phyloP scores from a whole-genome alignment of 441 rosid species.

The Gossypium lobatum region DNA sequence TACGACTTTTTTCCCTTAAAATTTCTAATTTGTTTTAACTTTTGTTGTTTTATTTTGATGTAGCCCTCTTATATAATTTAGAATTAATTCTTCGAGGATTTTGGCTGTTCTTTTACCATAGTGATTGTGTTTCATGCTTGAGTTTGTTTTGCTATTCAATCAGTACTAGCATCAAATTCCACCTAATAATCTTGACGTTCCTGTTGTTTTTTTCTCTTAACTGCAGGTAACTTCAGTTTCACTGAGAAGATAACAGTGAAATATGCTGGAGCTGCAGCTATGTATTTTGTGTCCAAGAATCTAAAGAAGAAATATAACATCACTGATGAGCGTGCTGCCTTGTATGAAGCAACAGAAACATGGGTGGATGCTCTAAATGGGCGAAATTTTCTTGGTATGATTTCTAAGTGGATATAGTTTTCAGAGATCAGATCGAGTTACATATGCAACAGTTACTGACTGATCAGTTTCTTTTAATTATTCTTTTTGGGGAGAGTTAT shows the following conservation, averaged over 20 bases:
- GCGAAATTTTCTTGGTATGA: constrained; percentile 38
- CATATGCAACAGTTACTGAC: neutral
- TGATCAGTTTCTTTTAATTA: too few relatives aligned
- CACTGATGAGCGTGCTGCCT: constrained; percentile 37
- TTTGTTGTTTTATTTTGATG: neutral
- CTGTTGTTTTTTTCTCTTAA: constrained; percentile 7
- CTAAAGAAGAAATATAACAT: constrained; percentile 43
- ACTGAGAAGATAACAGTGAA: constrained; percentile 31
- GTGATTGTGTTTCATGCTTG: neutral
- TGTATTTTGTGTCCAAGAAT: constrained; percentile 42
- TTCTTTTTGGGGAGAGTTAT: too few relatives aligned
- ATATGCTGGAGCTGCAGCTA: constrained; percentile 44
- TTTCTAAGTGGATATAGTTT: neutral
- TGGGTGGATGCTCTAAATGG: constrained; percentile 44
- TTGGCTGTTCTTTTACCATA: neutral
- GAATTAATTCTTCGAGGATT: neutral
- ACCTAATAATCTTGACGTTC: constrained; percentile 11
- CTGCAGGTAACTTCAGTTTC: constrained; percentile 36
- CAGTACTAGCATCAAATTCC: neutral
- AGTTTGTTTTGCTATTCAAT: constrained; percentile 1
- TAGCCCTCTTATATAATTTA: neutral
- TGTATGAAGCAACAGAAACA: constrained; percentile 38
- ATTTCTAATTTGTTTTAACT: neutral
- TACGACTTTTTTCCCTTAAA: neutral
- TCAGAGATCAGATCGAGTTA: neutral